Percentiles rank a stretch among this genome's conserved stretches.
Evolutionary conservation across 2,329 filamentous ascomycete genomes (phyloP).

Genomic region (Fusarium chuoi): DNA sequence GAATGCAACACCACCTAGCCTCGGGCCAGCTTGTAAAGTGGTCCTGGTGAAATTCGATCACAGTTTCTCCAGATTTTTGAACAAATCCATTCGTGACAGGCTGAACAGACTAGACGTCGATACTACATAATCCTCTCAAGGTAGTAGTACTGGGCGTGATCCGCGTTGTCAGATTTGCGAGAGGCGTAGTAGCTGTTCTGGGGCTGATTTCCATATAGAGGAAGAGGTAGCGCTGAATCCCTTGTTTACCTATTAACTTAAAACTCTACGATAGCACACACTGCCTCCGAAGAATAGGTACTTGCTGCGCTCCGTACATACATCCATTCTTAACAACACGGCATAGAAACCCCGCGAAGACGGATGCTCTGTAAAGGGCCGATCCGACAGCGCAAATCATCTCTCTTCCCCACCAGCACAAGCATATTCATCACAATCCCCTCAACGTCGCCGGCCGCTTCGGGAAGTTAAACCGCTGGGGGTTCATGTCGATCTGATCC

Average conservation of each 20-base stretch:
- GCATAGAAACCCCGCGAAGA: background rate
- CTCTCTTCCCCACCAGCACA: constrained; percentile 12
- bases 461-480: constrained; percentile 32
- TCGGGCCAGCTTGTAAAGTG: constrained; percentile 1
- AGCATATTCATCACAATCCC: constrained; percentile 13
- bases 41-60: constrained; percentile 5
- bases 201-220: background rate
- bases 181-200: background rate
- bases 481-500: constrained; percentile 32
- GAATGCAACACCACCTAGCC: constrained; percentile 8
- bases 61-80: constrained; percentile 26
- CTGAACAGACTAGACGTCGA: background rate
- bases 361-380: background rate
- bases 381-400: constrained; percentile 24
- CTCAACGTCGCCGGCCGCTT: constrained; percentile 22
- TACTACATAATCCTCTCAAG: background rate
- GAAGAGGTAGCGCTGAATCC: background rate
- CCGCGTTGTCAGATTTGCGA: constrained; percentile 14
- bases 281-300: background rate
- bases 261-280: background rate
- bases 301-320: background rate
- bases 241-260: background rate
- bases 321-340: background rate
- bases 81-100: constrained; percentile 4
- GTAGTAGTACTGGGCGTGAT: background rate